Base-by-base conservation (phyloP, 179 eudicot genomes). In the Camellia oleifera region DNA sequence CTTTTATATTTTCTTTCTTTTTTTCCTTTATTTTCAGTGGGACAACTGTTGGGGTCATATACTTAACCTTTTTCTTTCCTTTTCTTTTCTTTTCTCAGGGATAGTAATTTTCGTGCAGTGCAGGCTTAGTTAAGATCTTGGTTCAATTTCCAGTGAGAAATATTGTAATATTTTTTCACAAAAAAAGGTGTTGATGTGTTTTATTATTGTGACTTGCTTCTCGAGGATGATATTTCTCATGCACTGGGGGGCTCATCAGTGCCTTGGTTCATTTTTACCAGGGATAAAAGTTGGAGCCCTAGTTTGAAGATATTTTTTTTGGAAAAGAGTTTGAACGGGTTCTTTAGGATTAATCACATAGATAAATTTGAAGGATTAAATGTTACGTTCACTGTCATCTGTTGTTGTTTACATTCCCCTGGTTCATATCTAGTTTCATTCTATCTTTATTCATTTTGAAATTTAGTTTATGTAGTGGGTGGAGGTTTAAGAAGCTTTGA, bases 111-210 rank as follows among this genome's bases (percentile, higher is more conserved):
- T 61, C 42, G 40, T 79, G 62, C 46, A 58, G 67, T 78, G 75
- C 81, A 79, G 77, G 71, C 48, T 8, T 48, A 45, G 42, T 26
- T 60, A 70, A 61, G 20, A 58, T 71, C 65, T 61, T 61, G 65
- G 65, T 71, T 65, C 66, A 79, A 15, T 79, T 60, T 42, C 68
- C 32, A 50, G 71, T 46, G 69, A 26, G 63, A 79, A n/a, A 79
- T 73, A 70, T 65, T 72, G 72, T 52, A 72, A 17, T 79, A 79
- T 53, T 18, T 72, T 32, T 72, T 23, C 40, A 56, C 23, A 11
- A 68, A 32, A 78, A 12, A 54, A 56, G 67, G 57, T n/a, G 26
- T 18, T 60, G 23, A 15, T 23, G 44, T 58, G 69, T 69, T 62
- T 69, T 56, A 52, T 70, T 66, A 3, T 78, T 0, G 58, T 78